Evolutionary conservation across 371 early-diverging fungal genomes (phyloP), one percentile per base, ranked within the genome.

Genomic region (Apophysomyces ossiformis): DNA sequence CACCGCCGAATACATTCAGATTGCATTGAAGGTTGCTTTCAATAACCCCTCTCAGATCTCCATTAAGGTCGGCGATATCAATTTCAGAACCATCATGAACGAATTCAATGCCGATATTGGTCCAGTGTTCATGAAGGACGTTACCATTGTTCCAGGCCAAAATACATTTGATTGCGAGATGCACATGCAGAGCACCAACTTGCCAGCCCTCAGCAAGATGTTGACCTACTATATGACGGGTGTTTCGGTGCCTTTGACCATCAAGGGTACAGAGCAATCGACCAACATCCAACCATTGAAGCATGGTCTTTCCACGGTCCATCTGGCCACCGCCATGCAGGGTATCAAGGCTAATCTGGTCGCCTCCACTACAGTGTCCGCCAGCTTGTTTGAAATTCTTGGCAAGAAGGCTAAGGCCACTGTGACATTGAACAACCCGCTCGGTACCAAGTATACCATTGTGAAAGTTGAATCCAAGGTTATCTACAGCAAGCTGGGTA

Each of bases 21-120:
- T 81, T 50, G 69, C 71, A 13, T 66, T 86, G 43, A 75, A 75
- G 54, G 21, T 71, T 46, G 57, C 41, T 12, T 60, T 67, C 60
- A 46, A 36, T 56, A 71, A 71, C 57, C 89, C 89, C 5, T 86
- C 86, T 12, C 76, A 75, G 18, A 74, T 85, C 61, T 83, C 86
- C 2, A 84, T 86, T 60, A 77, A 70, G 47, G 65, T 86, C 43
- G 86, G 85, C 37, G 71, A 84, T 61, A 75, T 85, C 50, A 68
- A 69, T 54, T 84, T 87, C 65, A 65, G 78, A 57, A 74, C 83
- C 39, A 44, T 64, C n/a, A 76, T 77, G 65, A 67, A 74, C 36
- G 80, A 79, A 5, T 61, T 61, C 47, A 65, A 73, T 54, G 69
- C 73, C 16, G 41, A 56, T 15, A 71, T 87, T 63, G 85, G 84